Evolutionary conservation across 768 basidiomycete genomes (phyloP).

Genomic region (Podaxis sp.): DNA sequence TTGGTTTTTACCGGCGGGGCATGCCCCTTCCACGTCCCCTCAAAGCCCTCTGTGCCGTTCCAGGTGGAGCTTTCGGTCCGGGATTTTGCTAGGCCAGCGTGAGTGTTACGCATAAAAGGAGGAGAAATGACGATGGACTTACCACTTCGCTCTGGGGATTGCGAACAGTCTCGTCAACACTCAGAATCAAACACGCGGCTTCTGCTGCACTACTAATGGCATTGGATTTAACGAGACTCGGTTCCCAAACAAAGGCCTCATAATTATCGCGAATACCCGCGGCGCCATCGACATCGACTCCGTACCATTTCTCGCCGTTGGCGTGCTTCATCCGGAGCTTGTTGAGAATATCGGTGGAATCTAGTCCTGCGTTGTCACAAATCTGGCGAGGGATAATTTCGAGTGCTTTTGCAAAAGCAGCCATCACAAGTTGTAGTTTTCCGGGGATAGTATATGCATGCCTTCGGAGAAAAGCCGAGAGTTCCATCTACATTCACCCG

Average conservation of each 20-base stretch:
- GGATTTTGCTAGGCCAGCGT: constrained; percentile 51
- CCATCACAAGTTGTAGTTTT: constrained; percentile 90
- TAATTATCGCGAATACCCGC: constrained; percentile 93
- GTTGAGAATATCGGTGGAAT: constrained; percentile 96
- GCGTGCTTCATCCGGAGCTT: constrained; percentile 97
- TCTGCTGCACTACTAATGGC: constrained; percentile 94
- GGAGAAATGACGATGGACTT: constrained; percentile 25
- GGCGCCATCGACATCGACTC: constrained; percentile 89
- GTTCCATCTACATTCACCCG: constrained; percentile 70
- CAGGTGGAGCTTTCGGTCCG: constrained; percentile 90
- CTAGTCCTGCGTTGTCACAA: constrained; percentile 96
- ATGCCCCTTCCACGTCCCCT: constrained; percentile 85
- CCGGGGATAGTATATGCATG: constrained; percentile 91
- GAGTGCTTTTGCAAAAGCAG: constrained; percentile 94
- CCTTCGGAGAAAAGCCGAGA: constrained; percentile 91
- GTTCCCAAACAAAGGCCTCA: constrained; percentile 99
- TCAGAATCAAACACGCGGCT: constrained; percentile 92
- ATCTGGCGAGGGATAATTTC: constrained; percentile 98
- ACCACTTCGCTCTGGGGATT: constrained; percentile 94
- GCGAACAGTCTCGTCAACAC: constrained; percentile 95
- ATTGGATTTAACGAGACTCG: constrained; percentile 90
- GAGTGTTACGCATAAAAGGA: constrained; percentile 16
- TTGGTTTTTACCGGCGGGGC: constrained; percentile 52
- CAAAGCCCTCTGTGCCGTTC: constrained; percentile 81
- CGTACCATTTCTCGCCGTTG: constrained; percentile 82